Percentiles rank a stretch among this genome's conserved stretches.
phyloP scores from a whole-genome alignment of 352 stramenopile genomes.

The Globisporangium cederbergense region DNA sequence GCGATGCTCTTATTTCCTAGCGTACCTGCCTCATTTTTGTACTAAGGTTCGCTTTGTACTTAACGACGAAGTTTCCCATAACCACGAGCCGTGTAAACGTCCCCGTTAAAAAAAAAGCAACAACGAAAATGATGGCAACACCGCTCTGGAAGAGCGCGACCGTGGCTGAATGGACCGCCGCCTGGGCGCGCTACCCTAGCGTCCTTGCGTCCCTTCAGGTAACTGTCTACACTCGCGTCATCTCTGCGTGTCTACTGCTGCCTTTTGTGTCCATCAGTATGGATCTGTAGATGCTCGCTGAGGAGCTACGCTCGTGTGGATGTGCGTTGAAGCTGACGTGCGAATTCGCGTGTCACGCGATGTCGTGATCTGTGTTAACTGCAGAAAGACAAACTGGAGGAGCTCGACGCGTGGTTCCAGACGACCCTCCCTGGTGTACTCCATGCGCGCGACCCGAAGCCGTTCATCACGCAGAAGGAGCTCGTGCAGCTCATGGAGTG shows the following conservation, averaged over 20 bases:
- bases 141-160: slow-evolving; percentile 27
- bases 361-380: not conserved
- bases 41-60: too few species aligned
- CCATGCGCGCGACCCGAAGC: slow-evolving; percentile 38
- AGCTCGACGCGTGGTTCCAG: slow-evolving; percentile 62
- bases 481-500: slow-evolving; percentile 71
- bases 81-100: too few species aligned
- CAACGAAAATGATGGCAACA: slow-evolving; percentile 4
- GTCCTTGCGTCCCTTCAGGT: slow-evolving; percentile 41
- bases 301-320: not conserved
- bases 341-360: not conserved
- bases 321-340: slow-evolving; percentile 3
- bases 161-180: slow-evolving; percentile 29
- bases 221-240: not conserved
- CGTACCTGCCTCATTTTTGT: too few species aligned
- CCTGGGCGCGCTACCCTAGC: slow-evolving; percentile 39
- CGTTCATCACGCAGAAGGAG: slow-evolving; percentile 52
- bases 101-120: not conserved
- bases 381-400: slow-evolving; percentile 55
- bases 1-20: too few species aligned
- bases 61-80: too few species aligned
- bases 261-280: not conserved
- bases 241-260: not conserved
- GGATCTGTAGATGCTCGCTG: not conserved
- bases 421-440: slow-evolving; percentile 35